Conservation (phyloP, 768 basidiomycete genomes). For the Strobilomyces dryophilus region DNA sequence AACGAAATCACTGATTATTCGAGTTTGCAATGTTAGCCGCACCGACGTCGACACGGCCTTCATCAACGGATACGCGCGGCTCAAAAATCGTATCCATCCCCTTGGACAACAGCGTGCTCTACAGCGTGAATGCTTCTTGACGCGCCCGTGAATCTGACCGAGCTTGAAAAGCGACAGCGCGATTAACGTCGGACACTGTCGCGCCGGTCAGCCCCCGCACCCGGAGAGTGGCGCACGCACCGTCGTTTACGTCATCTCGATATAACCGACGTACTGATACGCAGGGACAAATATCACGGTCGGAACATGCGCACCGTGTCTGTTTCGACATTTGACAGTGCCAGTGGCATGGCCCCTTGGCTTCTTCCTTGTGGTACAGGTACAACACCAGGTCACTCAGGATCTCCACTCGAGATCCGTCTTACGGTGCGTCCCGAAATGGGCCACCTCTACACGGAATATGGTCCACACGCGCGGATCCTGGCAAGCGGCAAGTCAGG, state of each 20-base stretch:
- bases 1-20: too few relatives aligned
- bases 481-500: constrained; percentile 22
- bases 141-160: constrained; percentile 87
- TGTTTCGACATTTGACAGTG: constrained; percentile 86
- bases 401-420: constrained; percentile 97
- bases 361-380: constrained; percentile 97
- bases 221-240: constrained; percentile 41
- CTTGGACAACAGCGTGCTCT: constrained; percentile 93
- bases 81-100: constrained; percentile 40
- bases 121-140: constrained; percentile 90
- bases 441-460: constrained; percentile 96
- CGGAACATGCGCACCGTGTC: constrained; percentile 86
- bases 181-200: constrained; percentile 80
- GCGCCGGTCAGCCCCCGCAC: background rate
- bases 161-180: constrained; percentile 91
- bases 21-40: too few relatives aligned
- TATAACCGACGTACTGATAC: constrained; percentile 88
- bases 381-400: constrained; percentile 90
- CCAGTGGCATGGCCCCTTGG: constrained; percentile 96
- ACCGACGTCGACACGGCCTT: too few relatives aligned
- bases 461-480: constrained; percentile 98
- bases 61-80: too few relatives aligned
- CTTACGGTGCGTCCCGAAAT: constrained; percentile 98
- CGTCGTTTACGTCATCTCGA: constrained; percentile 84
- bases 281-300: constrained; percentile 90